Base-by-base conservation (phyloP, 306 rosid species). In the Albizia julibrissin region DNA sequence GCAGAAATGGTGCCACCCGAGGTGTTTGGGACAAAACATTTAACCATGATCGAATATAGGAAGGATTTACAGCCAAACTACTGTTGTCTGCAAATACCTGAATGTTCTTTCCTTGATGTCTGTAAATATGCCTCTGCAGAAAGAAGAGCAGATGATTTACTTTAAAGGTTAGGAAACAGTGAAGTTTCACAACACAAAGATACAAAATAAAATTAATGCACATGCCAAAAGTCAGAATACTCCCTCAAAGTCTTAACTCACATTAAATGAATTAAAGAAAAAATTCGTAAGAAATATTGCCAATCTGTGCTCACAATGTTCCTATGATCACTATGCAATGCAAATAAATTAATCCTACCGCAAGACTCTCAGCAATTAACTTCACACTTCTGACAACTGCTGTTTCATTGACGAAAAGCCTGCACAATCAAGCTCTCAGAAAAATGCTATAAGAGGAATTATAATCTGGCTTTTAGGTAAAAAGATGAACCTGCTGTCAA, bases 341-440 rank as follows among this genome's bases (percentile, higher is more conserved):
- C 24, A 74, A 34, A 40, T 16, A 73, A 81, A 65, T 66, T 74
- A 81, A 79, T 26, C 91, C 86, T 91, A 96, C 98, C 87, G 89
- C 99, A 87, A 96, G 93, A 89, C 97, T 90, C 97, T 93, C 99
- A 5, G 98, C 97, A 85, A 96, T 89, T 83, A 96, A 85, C 87
- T 92, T 96, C 86, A 93, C 93, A 87, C 98, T 90, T 82, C 89
- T 93, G 83, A 89, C 78, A 79, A 93, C 77, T 61, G 97, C 90
- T 19, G 79, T 86, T 85, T 93, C 97, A 79, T 90, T 84, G 34
- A 91, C 90, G 61, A 91, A 87, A 80, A 59, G 87, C 87, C 99
- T 96, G 97, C 77, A 91, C 75, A 84, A 88, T 34, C 16, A 81
- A 86, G 50, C 70, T 83, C 75, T 89, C 82, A 87, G 89, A 74